These are phyloP conservation scores for Ophiostoma angusticollis DNA, from an alignment of 2,329 filamentous ascomycete genomes.

Conservation along the genomic window DNA sequence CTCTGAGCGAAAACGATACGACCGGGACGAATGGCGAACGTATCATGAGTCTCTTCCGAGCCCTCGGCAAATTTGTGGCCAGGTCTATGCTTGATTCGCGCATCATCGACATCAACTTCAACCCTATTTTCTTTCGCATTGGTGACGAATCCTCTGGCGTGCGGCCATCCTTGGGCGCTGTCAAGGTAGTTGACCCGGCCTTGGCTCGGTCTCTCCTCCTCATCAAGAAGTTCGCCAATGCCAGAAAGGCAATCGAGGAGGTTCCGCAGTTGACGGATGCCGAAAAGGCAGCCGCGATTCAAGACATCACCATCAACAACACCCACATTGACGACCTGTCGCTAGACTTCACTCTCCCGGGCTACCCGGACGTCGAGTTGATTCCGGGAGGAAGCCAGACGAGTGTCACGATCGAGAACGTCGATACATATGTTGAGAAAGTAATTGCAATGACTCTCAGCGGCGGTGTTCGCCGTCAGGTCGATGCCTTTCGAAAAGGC, in stretches of 20 bases:
- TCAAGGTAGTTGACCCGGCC: constrained; percentile 78
- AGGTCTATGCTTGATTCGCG: constrained; percentile 96
- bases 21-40: constrained; percentile 69
- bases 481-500: constrained; percentile 79
- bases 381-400: constrained; percentile 60
- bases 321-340: constrained; percentile 75
- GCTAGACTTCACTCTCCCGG: constrained; percentile 88
- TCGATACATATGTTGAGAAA: constrained; percentile 75
- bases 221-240: constrained; percentile 73
- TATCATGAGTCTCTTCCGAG: constrained; percentile 77
- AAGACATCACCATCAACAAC: constrained; percentile 60
- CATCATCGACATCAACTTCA: constrained; percentile 96
- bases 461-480: constrained; percentile 74
- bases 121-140: constrained; percentile 93
- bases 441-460: constrained; percentile 88
- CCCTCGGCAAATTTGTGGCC: constrained; percentile 93
- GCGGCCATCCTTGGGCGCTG: constrained; percentile 72
- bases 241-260: constrained; percentile 69
- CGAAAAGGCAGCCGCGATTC: constrained; percentile 58
- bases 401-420: constrained; percentile 76
- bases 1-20: constrained; percentile 68
- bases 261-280: constrained; percentile 50
- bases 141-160: constrained; percentile 57
- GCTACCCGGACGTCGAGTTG: constrained; percentile 78
- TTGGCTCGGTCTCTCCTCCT: constrained; percentile 75